phyloP scores from a whole-genome alignment of 129 eudicot species.

The Glebionis coronaria region DNA sequence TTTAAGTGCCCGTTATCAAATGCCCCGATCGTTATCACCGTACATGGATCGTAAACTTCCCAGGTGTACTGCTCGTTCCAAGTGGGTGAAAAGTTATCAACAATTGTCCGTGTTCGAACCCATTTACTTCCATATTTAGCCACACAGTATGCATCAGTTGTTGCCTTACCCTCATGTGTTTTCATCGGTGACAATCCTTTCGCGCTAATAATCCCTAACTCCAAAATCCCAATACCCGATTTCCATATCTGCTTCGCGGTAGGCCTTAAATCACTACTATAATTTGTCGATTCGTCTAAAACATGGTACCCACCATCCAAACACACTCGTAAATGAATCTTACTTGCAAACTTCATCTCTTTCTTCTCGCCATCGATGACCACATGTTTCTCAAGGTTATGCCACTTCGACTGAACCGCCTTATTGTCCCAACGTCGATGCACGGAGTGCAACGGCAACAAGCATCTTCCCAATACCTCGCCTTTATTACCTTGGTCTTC shows the following conservation, averaged over 20 bases:
- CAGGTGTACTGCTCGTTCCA: constrained; percentile 98
- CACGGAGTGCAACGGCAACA: constrained; percentile 42
- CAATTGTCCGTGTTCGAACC: constrained; percentile 82
- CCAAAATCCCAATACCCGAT: constrained; percentile 68
- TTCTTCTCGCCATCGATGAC: constrained; percentile 64
- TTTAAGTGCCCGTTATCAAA: constrained; percentile 69
- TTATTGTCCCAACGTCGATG: constrained; percentile 70
- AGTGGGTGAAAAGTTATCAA: constrained; percentile 57
- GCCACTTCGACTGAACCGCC: constrained; percentile 72
- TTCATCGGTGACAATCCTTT: constrained; percentile 74
- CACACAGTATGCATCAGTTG: constrained; percentile 86
- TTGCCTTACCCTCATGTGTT: constrained; percentile 59
- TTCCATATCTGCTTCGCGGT: constrained; percentile 73
- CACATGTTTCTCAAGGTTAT: constrained; percentile 65
- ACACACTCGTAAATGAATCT: constrained; percentile 74
- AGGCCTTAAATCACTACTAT: constrained; percentile 73
- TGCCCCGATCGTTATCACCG: constrained; percentile 73
- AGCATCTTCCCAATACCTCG: constrained; percentile 53
- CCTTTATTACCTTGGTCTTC: constrained; percentile 65
- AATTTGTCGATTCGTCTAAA: constrained; percentile 75
- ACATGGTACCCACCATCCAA: constrained; percentile 95
- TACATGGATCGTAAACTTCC: constrained; percentile 90
- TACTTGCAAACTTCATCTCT: constrained; percentile 64
- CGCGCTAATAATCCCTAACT: constrained; percentile 82
- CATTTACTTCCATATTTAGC: constrained; percentile 85